Evolutionary conservation across 257 asterid species (phyloP).

Genomic region (Solanum chilense): DNA sequence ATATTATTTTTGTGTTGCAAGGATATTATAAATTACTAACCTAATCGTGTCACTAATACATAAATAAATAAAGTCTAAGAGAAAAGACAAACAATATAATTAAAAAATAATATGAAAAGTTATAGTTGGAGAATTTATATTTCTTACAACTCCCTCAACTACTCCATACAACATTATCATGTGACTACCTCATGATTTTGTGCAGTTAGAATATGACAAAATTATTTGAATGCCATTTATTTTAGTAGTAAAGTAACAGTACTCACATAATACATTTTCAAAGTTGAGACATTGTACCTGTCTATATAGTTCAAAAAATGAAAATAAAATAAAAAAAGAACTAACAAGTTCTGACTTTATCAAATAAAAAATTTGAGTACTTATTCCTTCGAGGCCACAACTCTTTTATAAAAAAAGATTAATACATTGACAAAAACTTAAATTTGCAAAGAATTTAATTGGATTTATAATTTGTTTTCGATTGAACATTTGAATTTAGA

Average conservation of each 20-base stretch:
- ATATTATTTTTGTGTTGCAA: neutral
- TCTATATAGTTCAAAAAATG: neutral
- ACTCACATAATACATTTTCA: neutral
- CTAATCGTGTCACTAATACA: neutral
- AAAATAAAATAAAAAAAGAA: no score
- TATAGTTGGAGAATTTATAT: neutral
- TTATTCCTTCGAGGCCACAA: neutral
- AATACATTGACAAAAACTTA: neutral
- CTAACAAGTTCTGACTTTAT: neutral
- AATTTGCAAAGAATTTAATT: neutral
- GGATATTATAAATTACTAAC: conserved; percentile 9
- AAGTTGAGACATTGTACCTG: neutral
- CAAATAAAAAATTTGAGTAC: neutral
- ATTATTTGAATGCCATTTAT: neutral
- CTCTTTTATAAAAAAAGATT: neutral
- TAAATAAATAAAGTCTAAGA: neutral
- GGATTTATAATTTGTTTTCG: no score
- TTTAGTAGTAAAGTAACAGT: neutral
- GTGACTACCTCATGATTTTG: neutral
- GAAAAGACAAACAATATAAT: neutral
- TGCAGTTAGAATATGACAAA: neutral
- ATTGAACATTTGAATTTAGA: no score
- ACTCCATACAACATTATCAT: neutral
- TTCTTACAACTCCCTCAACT: neutral
- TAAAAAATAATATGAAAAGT: neutral